A percentile compares a stretch with the other conserved stretches of the same genome.
Conservation (phyloP, 2,329 filamentous ascomycete genomes). For the Acrocalymma vagum region DNA sequence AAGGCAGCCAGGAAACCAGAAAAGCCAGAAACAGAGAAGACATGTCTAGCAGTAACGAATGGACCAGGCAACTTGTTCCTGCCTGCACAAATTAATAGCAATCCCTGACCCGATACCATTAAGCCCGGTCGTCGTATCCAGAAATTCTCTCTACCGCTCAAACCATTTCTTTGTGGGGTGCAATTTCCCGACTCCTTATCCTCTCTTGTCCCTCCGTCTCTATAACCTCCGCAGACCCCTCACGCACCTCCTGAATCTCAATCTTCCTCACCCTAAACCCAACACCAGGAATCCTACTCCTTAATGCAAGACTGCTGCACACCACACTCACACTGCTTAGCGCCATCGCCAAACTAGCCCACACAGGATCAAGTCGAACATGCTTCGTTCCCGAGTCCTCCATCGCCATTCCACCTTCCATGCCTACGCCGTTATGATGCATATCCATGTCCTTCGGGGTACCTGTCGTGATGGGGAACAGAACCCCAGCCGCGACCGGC, state of each 20-base stretch:
- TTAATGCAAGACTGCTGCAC: slow-evolving; percentile 78
- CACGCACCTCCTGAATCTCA: slow-evolving; percentile 1
- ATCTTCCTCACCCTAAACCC: slow-evolving; percentile 48
- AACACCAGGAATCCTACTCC: slow-evolving; percentile 55
- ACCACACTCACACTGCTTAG: slow-evolving; percentile 91
- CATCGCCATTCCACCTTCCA: slow-evolving; percentile 47
- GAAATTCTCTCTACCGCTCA: no score
- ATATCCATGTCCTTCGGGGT: slow-evolving; percentile 57
- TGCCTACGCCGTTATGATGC: slow-evolving; percentile 40
- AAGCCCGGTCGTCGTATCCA: no score
- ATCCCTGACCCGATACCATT: no score
- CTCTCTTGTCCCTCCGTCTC: no score
- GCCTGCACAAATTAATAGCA: no score
- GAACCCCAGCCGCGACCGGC: slow-evolving; percentile 80
- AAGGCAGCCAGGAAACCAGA: no score
- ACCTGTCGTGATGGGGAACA: slow-evolving; percentile 68
- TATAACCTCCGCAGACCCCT: neutral
- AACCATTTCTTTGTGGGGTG: no score
- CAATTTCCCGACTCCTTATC: no score
- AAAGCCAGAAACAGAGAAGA: no score
- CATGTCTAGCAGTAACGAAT: no score
- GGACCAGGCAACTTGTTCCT: no score
- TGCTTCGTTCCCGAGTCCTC: slow-evolving; percentile 57
- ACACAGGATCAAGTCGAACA: slow-evolving; percentile 76
- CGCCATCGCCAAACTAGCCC: slow-evolving; percentile 93